Conservation (phyloP, 2,329 filamentous ascomycete genomes). For the Escovopsis sp. region DNA sequence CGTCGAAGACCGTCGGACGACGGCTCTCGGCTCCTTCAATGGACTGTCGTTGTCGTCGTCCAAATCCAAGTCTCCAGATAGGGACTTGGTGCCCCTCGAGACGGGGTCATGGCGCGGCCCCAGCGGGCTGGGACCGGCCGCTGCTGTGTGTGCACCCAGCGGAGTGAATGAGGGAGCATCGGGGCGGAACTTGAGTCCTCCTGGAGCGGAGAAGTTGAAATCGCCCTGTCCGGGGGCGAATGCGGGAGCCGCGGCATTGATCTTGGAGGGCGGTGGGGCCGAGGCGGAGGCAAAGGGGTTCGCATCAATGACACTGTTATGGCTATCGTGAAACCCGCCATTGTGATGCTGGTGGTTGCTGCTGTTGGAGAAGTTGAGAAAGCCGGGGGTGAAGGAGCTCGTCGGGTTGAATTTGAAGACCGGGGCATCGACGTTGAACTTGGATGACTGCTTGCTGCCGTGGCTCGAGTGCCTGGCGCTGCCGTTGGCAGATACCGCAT, state of each 20-base stretch:
- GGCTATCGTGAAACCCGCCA: conserved; percentile 24
- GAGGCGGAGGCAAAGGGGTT: conserved; percentile 14
- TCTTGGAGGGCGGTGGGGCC: conserved; percentile 29
- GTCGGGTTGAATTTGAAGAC: conserved; percentile 67
- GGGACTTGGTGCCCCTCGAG: conserved; percentile 32
- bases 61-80: conserved; percentile 57
- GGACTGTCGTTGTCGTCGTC: conserved; percentile 38
- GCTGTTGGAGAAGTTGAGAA: conserved; percentile 33
- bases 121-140: conserved; percentile 28
- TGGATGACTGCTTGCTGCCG: conserved; percentile 58
- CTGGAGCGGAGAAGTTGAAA: conserved; percentile 51
- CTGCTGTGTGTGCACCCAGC: conserved; percentile 29
- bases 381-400: conserved; percentile 33
- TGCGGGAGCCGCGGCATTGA: conserved; percentile 54
- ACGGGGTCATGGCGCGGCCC: conserved; percentile 29
- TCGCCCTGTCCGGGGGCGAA: conserved; percentile 54
- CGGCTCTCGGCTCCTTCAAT: conserved; percentile 61
- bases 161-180: conserved; percentile 68
- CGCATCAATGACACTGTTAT: conserved; percentile 1
- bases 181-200: conserved; percentile 55
- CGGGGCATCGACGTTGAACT: conserved; percentile 76
- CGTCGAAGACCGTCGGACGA: conserved; percentile 45
- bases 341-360: conserved; percentile 30
- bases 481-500: conserved; percentile 26
- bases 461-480: conserved; percentile 34